Evolutionary conservation across 495 filamentous ascomycete species (phyloP).

Genomic region (Aspergillus panamensis): DNA sequence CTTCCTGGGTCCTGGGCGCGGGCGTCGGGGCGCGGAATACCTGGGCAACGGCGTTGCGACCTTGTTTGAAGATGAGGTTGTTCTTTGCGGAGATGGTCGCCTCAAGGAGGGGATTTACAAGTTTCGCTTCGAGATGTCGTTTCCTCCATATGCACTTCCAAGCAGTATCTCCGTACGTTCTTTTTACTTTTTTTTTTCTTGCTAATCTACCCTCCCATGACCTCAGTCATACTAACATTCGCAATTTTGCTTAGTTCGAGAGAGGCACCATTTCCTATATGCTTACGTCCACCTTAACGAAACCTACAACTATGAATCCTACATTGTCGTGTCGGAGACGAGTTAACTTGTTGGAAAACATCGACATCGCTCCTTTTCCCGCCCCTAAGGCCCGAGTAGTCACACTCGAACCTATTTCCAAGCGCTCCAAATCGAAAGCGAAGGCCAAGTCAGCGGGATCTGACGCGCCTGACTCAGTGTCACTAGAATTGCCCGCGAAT

Average conservation of each 20-base stretch:
- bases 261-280: constrained; percentile 89
- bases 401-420: constrained; percentile 71
- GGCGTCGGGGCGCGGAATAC: constrained; percentile 61
- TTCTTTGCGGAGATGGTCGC: constrained; percentile 86
- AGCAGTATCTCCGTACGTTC: constrained; percentile 87
- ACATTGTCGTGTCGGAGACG: constrained; percentile 75
- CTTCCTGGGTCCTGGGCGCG: constrained; percentile 50
- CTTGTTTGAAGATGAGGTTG: constrained; percentile 86
- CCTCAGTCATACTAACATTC: constrained; percentile 18
- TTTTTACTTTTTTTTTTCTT: not conserved
- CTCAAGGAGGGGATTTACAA: constrained; percentile 83
- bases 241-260: constrained; percentile 66
- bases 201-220: not conserved
- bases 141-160: constrained; percentile 75
- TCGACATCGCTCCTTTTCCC: constrained; percentile 57
- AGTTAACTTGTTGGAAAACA: constrained; percentile 70
- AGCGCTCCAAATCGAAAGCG: constrained; percentile 47
- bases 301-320: constrained; percentile 81
- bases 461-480: constrained; percentile 36
- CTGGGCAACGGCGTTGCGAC: constrained; percentile 78
- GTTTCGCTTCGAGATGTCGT: constrained; percentile 85
- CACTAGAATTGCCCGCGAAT: constrained; percentile 33
- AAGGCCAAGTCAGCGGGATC: constrained; percentile 36
- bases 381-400: constrained; percentile 67
- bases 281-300: constrained; percentile 83